A percentile compares a stretch with the other conserved stretches of the same genome.
Evolutionary conservation across 768 basidiomycete species (phyloP).

Genomic region (Neoboletus brunneissimus): DNA sequence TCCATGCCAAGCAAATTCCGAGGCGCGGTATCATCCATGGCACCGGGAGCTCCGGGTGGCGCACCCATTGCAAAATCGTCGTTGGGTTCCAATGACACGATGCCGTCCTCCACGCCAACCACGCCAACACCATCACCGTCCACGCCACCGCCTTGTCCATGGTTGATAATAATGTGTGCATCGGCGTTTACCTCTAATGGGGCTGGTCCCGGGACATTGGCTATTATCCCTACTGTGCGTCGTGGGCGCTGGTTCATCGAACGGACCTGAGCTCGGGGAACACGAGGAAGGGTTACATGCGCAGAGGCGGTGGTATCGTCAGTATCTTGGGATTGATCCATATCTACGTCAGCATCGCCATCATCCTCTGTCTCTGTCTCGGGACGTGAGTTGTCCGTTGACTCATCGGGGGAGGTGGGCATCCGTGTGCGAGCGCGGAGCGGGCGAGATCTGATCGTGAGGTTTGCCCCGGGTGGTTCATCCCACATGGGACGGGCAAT

Average conservation of each 20-base stretch:
- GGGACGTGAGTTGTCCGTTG: conserved; percentile 52
- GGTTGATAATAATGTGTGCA: conserved; percentile 52
- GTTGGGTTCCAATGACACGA: conserved; percentile 75
- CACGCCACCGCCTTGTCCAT: conserved; percentile 38
- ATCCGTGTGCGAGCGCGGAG: conserved; percentile 31
- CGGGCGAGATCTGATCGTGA: conserved; percentile 30
- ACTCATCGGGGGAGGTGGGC: conserved; percentile 41
- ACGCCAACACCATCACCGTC: conserved; percentile 42
- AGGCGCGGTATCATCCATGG: conserved; percentile 43
- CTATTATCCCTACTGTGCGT: conserved; percentile 48
- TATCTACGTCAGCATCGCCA: conserved; percentile 52
- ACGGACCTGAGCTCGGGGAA: conserved; percentile 25
- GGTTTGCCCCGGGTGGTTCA: conserved; percentile 23
- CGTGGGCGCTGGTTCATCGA: conserved; percentile 37
- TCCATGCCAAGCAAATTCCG: conserved; percentile 29
- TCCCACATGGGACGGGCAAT: conserved; percentile 68
- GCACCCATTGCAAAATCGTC: conserved; percentile 91
- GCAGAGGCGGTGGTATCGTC: conserved; percentile 28
- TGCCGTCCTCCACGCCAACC: conserved; percentile 66
- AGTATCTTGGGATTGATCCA: conserved; percentile 41
- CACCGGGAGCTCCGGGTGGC: conserved; percentile 88
- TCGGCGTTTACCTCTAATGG: conserved; percentile 43
- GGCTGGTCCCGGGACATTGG: conserved; percentile 36
- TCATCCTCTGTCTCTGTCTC: conserved; percentile 83
- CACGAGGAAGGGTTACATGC: conserved; percentile 33